These are phyloP conservation scores for Streptanthus diversifolius DNA, from an alignment of 345 rosid genomes.

Conservation along the genomic window DNA sequence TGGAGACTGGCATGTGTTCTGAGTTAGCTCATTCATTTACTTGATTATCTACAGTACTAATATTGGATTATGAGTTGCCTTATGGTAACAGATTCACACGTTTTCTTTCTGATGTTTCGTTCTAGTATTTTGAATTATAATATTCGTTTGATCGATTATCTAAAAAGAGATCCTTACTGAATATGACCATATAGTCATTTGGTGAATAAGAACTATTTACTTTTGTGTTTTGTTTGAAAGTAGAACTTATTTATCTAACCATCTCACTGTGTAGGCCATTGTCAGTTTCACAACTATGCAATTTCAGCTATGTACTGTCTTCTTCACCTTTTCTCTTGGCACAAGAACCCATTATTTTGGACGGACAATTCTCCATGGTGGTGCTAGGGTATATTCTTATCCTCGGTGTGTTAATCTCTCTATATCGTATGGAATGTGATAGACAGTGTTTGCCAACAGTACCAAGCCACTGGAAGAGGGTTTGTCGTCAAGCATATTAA, in stretches of 20 bases:
- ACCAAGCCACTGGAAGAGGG: conserved; percentile 97
- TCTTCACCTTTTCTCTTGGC: conserved; percentile 97
- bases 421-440: conserved; percentile 12
- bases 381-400: conserved; percentile 70
- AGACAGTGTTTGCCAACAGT: conserved; percentile 45
- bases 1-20: conserved; percentile 2
- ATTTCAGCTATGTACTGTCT: conserved; percentile 90
- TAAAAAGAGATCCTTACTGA: conserved; percentile 3
- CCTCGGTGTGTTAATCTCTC: not conserved
- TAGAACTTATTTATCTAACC: not conserved
- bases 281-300: conserved; percentile 93
- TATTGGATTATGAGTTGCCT: not conserved
- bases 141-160: not conserved
- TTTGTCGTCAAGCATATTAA: conserved; percentile 92
- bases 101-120: not conserved
- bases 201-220: not conserved
- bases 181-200: not conserved
- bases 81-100: not conserved
- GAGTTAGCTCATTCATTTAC: not conserved
- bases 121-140: not conserved
- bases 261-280: conserved; percentile 60
- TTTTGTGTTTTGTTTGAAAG: not conserved
- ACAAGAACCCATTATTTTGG: conserved; percentile 96
- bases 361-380: conserved; percentile 95
- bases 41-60: not conserved